Conservation (phyloP, 345 rosid genomes). For the Hirschfeldia incana region DNA sequence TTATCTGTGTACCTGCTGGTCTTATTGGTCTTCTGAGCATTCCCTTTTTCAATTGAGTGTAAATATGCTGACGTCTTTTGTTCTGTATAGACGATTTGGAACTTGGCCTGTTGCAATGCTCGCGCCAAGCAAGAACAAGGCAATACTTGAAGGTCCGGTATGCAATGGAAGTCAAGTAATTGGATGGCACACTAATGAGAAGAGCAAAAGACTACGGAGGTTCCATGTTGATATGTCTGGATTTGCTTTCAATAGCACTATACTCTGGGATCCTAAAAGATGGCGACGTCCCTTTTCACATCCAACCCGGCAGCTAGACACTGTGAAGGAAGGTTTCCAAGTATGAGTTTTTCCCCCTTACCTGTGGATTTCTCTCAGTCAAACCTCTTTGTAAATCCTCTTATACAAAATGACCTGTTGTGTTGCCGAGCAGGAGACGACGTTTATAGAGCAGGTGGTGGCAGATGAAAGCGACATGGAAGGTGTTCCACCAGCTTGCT, state of each 20-base stretch:
- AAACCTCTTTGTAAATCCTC: background rate
- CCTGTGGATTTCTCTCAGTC: background rate
- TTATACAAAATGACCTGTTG: slow-evolving; percentile 5
- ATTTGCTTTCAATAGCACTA: slow-evolving; percentile 91
- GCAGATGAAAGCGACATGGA: slow-evolving; percentile 96
- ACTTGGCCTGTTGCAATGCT: slow-evolving; percentile 98
- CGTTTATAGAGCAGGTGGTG: slow-evolving; percentile 86
- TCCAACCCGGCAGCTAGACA: slow-evolving; percentile 75
- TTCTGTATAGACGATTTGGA: slow-evolving; percentile 69
- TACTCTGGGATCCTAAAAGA: slow-evolving; percentile 88
- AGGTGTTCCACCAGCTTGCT: slow-evolving; percentile 69
- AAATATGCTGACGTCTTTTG: slow-evolving; percentile 2
- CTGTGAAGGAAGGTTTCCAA: slow-evolving; percentile 90
- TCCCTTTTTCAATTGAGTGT: background rate
- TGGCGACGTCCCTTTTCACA: slow-evolving; percentile 57
- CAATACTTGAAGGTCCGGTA: slow-evolving; percentile 81
- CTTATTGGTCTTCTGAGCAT: background rate
- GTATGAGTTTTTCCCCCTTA: slow-evolving; percentile 40
- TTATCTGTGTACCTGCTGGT: slow-evolving; percentile 1
- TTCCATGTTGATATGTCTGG: slow-evolving; percentile 98
- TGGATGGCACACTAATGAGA: slow-evolving; percentile 98
- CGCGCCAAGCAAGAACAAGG: slow-evolving; percentile 85
- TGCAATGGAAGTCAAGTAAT: slow-evolving; percentile 77
- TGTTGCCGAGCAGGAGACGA: slow-evolving; percentile 63
- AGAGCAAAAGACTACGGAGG: slow-evolving; percentile 76